phyloP scores from a whole-genome alignment of 2,329 filamentous ascomycete genomes.

The Paracoccidioides brasiliensis region DNA sequence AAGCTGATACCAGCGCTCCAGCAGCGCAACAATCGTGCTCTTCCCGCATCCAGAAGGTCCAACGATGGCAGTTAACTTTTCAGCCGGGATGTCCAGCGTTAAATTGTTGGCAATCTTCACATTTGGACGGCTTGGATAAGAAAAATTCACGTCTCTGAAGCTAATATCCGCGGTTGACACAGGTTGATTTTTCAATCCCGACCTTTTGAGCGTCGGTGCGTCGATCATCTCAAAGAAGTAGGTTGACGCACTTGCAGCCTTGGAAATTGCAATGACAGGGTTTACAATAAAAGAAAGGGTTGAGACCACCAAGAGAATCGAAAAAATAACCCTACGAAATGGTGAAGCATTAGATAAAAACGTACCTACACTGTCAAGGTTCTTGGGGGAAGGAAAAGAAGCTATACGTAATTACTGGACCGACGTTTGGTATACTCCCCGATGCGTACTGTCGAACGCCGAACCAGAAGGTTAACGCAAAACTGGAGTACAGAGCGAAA shows the following conservation, averaged over 20 bases:
- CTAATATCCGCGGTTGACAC: constrained; percentile 40
- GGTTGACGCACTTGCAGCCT: constrained; percentile 21
- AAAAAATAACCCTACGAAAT: constrained; percentile 23
- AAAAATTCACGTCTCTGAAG: constrained; percentile 54
- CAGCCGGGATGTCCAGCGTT: constrained; percentile 20
- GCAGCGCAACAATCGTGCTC: constrained; percentile 31
- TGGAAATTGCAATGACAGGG: constrained; percentile 25
- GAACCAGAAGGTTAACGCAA: constrained; percentile 27
- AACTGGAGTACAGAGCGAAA: constrained; percentile 27
- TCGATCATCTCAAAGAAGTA: constrained; percentile 25
- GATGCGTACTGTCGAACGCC: constrained; percentile 23
- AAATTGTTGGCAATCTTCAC: constrained; percentile 25
- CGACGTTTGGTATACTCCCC: constrained; percentile 22
- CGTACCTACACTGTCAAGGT: not conserved
- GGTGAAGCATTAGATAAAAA: not conserved
- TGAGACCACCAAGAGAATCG: constrained; percentile 15
- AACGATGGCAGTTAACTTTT: constrained; percentile 33
- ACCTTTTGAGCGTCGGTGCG: constrained; percentile 14
- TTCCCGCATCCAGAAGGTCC: constrained; percentile 35
- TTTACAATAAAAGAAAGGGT: constrained; percentile 7
- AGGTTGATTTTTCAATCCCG: constrained; percentile 37
- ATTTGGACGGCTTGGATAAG: constrained; percentile 46
- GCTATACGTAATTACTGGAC: constrained; percentile 25
- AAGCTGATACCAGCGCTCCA: constrained; percentile 33
- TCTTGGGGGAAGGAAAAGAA: not conserved